phyloP scores from a whole-genome alignment of 495 filamentous ascomycete species.

The Penicilliopsis zonata region DNA sequence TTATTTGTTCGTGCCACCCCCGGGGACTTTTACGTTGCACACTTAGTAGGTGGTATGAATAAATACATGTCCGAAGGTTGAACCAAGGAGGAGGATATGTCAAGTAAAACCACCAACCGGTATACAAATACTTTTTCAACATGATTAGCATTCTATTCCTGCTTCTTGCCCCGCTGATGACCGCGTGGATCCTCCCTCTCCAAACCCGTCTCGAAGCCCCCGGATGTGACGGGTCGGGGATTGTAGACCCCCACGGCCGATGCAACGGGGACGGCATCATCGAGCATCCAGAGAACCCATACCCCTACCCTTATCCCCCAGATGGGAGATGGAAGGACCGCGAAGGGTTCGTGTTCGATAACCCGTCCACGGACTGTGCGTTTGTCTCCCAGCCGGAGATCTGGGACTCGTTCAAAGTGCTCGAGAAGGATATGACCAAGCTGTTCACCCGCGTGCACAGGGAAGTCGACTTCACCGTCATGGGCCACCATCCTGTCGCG shows the following conservation, averaged over 20 bases:
- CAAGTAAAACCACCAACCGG: too few species aligned
- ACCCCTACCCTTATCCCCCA: background rate
- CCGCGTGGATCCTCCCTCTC: too few species aligned
- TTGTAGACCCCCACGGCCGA: constrained; percentile 11
- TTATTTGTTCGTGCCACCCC: too few species aligned
- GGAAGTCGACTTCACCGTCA: constrained; percentile 21
- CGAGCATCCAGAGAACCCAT: background rate
- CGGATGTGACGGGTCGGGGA: constrained; percentile 11
- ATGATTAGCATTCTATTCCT: too few species aligned
- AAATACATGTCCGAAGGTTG: too few species aligned
- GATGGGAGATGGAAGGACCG: constrained; percentile 7
- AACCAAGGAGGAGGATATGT: too few species aligned
- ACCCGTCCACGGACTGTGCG: constrained; percentile 20
- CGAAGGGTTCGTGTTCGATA: constrained; percentile 23
- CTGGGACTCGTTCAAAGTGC: constrained; percentile 23
- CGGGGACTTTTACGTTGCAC: too few species aligned
- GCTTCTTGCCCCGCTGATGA: too few species aligned
- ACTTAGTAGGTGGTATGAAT: too few species aligned
- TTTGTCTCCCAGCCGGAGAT: constrained; percentile 25
- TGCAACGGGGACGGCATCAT: constrained; percentile 15
- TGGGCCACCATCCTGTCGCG: constrained; percentile 24
- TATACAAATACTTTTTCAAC: too few species aligned
- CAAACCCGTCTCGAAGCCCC: constrained; percentile 5
- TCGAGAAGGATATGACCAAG: constrained; percentile 25
- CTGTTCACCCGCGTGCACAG: constrained; percentile 24